Base-by-base conservation (phyloP, 345 rosid species). In the Raphanus raphanistrum region DNA sequence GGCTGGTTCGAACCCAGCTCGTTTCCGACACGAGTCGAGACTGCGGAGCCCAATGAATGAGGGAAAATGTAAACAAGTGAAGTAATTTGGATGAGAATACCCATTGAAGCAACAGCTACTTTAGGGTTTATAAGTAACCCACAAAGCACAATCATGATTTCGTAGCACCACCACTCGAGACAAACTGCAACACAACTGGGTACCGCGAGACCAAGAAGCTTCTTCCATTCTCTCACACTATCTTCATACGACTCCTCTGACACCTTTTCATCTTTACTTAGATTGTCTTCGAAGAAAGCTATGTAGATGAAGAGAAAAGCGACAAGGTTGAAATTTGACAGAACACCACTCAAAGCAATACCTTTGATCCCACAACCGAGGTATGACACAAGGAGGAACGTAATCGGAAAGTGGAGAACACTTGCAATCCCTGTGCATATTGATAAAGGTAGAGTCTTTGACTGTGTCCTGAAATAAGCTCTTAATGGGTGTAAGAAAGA, bases 401-500 rank as follows among this genome's bases (percentile, higher is more conserved):
- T 90, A 11, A 87, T 77, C 12, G 97, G 98, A 9, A 90, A 68
- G 69, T 94, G 97, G 1, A 87, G 74, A 77, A 90, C 57, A 72
- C 90, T 84, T 0, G 96, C 81, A 2, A 90, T 13, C 33, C 83
- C 16, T 64, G 97, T 94, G 25, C 94, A 92, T 41, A 66, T 48
- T 1, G 92, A 88, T 63, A 92, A 81, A 61, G 97, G 97, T 2
- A 86, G 81, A 71, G 97, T 89, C 38, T 88, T 92, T 66, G 96
- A 86, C 73, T 92, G 93, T 8, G 90, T 80, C 50, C 97, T 79
- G n/a, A 92, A 96, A 68, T 92, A 94, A 69, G 87, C 89, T 81
- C 98, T 82, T 29, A 94, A 72, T 6, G 98, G 98, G 72, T 94
- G 96, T 63, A 92, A 76, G 73, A 94, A 69, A 43, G 97, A 90